These are phyloP conservation scores for Serendipita vermifera DNA, from an alignment of 768 basidiomycete species.

Conservation along the genomic window DNA sequence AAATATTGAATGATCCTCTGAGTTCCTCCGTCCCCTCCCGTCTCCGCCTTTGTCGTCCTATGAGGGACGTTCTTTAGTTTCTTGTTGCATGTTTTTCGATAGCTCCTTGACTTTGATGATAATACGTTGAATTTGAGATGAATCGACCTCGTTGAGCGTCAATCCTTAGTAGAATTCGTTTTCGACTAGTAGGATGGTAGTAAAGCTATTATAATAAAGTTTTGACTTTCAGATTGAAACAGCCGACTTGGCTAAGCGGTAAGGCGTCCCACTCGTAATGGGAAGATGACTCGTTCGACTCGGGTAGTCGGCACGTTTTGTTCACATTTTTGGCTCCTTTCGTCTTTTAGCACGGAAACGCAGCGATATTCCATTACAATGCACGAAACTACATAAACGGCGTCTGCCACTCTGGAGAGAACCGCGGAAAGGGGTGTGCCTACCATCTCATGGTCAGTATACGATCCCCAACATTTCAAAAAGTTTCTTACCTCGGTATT, in stretches of 20 bases:
- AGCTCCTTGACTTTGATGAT: too few relatives aligned
- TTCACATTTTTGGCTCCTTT: background rate
- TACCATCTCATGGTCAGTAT: conserved; percentile 20
- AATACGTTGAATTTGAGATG: too few relatives aligned
- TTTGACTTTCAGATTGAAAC: background rate
- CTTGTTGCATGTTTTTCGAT: too few relatives aligned
- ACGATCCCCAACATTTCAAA: too few relatives aligned
- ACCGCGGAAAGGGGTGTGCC: conserved; percentile 63
- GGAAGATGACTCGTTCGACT: conserved; percentile 11
- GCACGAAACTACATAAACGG: background rate
- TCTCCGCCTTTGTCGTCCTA: too few relatives aligned
- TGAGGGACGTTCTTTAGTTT: too few relatives aligned
- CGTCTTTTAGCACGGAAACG: background rate
- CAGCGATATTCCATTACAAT: background rate
- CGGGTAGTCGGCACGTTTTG: conserved; percentile 8
- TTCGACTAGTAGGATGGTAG: too few relatives aligned
- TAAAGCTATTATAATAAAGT: background rate
- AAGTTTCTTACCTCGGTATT: conserved; percentile 63
- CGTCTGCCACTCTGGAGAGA: conserved; percentile 28
- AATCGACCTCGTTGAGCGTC: too few relatives aligned
- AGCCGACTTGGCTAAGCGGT: conserved; percentile 9
- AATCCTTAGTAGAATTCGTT: too few relatives aligned
- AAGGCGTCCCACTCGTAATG: conserved; percentile 11
- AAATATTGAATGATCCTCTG: too few relatives aligned
- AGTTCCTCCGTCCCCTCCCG: too few relatives aligned